Base-by-base conservation (phyloP, 2,329 filamentous ascomycete genomes). In the Fusarium dimerum region DNA sequence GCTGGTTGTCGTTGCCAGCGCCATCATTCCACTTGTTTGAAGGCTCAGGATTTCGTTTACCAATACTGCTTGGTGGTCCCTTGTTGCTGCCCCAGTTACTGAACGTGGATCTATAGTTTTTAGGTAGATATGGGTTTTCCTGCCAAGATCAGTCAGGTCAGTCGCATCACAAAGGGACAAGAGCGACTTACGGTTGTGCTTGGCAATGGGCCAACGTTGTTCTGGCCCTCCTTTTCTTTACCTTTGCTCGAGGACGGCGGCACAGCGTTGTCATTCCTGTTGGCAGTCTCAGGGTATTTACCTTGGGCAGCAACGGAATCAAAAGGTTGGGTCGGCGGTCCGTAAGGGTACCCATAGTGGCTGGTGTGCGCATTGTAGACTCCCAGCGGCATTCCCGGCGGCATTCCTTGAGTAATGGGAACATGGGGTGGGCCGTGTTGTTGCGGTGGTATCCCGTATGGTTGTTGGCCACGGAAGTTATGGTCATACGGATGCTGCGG, bases 341-440 rank as follows among this genome's bases (percentile, higher is more conserved):
- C 55, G 6, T 45, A 41, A 26, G 55, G 48, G 10, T 55, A 64
- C 1, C 59, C 62, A 17, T 57, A 59, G 8, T 63, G 63, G 6
- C 51, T 59, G 12, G 46, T 60, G 51, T 59, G 52, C 9, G 60
- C 43, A 40, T 56, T 61, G 63, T 63, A 68, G 0, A 56, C 39
- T 9, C 55, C 51, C 36, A 55, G 41, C 1, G 59, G 55, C 57
- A 71, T 63, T 9, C 55, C 51, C 36, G 55, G 41, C 1, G 59
- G 55, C 57, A 71, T 64, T 6, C 66, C 66, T 47, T 71, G 68
- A 3, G 68, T 70, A 34, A 69, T 60, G 4, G 67, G 67, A 16
- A 65, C 57, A 42, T 68, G 59, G 15, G 60, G 50, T 41, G 66
- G 63, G 1, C 58, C 61, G 6, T 55, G 51, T 16, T 48, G 52